Base-by-base conservation (phyloP, 176 grass and related monocot genomes). In the Microstegium vimineum region DNA sequence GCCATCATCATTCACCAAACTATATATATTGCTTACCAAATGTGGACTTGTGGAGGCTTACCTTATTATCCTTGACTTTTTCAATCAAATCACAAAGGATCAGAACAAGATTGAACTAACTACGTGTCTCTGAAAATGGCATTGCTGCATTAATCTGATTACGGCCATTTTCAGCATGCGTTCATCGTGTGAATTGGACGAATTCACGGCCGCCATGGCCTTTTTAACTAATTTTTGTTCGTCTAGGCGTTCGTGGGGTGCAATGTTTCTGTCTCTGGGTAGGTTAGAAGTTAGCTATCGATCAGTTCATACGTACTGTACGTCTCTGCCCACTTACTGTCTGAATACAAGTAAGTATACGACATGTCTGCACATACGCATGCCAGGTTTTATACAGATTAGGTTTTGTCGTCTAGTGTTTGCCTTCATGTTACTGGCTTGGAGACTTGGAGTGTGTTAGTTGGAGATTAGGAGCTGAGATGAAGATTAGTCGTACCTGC, bases 31-130 rank as follows among this genome's bases (percentile, higher is more conserved):
- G 12, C 12, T 45, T 10, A 26, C 12, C 17, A 64, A 45, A 46
- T 10, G 76, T 79, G 62, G 20, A 54, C 51, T 9, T 54, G 51
- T 52, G 49, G 65, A 42, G 42, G 18, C 36, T 69, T n/a, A 20
- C 82, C 73, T 85, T 61, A 20, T 60, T 57, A 23, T 11, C 69
- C 22, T 62, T 71, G 83, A 78, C 74, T 85, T 70, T 70, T 23
- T 3, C 42, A 15, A 60, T n/a, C 12, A 59, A 10, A 60, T 8
- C 80, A 25, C 36, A 47, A 31, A 26, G 12, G 41, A 66, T 79
- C 4, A 33, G 61, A 79, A 65, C 10, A 37, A 26, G 54, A 15
- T 43, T 23, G 23, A 76, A 56, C 72, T 68, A 41, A 23, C 45
- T 42, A 42, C 26, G 62, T 69, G 25, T 59, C 62, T 65, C 35